Percentiles rank a stretch among this genome's conserved stretches.
Evolutionary conservation across 129 eudicot genomes (phyloP).

Genomic region (Tagetes patula): DNA sequence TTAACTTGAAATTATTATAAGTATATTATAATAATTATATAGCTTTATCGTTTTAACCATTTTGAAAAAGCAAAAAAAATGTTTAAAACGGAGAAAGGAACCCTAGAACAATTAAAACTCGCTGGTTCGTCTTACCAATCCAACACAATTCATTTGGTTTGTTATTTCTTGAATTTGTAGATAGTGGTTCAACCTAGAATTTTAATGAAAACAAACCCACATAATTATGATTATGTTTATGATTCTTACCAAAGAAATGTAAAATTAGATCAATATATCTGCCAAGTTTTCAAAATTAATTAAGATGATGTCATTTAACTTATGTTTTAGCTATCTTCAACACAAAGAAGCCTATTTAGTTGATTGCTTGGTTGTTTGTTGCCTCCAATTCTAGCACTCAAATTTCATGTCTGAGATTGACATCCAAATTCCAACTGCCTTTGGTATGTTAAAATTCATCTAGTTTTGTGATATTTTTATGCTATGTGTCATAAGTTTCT

Average conservation of each 20-base stretch:
- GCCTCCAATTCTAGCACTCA: slow-evolving; percentile 43
- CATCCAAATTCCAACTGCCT: slow-evolving; percentile 62
- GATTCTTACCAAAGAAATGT: background rate
- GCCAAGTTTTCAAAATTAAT: background rate
- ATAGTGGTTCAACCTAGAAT: background rate
- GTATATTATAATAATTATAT: too few relatives aligned
- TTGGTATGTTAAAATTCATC: slow-evolving; percentile 32
- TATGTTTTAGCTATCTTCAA: slow-evolving; percentile 33
- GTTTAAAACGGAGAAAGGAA: background rate
- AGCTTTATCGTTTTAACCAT: too few relatives aligned
- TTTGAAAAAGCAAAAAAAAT: too few relatives aligned
- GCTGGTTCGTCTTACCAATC: background rate
- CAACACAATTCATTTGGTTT: too few relatives aligned
- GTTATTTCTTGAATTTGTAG: background rate
- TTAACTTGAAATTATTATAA: too few relatives aligned
- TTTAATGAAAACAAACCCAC: background rate
- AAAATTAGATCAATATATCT: background rate
- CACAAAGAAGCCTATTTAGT: slow-evolving; percentile 7
- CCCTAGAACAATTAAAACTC: background rate
- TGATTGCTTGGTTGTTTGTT: slow-evolving; percentile 22
- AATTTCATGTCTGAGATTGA: slow-evolving; percentile 60
- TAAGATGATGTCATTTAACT: slow-evolving; percentile 1
- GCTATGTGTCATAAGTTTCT: background rate
- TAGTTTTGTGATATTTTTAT: background rate
- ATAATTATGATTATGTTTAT: background rate